Percentiles rank a stretch among this genome's conserved stretches.
Conservation (phyloP, 2,329 filamentous ascomycete genomes). For the Myriosclerotinia duriaeana region DNA sequence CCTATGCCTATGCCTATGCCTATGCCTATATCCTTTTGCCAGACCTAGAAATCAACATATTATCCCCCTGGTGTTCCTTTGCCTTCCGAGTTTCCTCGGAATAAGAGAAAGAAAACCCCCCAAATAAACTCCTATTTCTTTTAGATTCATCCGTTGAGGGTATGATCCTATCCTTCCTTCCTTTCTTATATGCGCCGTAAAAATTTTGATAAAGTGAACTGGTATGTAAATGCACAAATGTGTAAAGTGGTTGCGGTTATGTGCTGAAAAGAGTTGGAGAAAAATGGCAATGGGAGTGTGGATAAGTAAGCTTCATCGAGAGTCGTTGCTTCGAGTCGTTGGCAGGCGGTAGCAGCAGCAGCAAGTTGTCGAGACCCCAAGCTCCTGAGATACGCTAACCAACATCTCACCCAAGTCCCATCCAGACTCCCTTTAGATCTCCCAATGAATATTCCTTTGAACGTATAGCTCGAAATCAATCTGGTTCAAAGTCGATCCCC, state of each 20-base stretch:
- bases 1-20: too few species aligned
- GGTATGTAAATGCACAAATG: neutral
- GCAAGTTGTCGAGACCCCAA: neutral
- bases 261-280: neutral
- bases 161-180: neutral
- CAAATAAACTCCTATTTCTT: neutral
- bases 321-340: neutral
- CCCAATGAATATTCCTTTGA: neutral
- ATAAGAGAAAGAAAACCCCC: neutral
- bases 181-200: neutral
- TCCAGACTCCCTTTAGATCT: neutral
- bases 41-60: too few species aligned
- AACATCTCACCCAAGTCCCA: neutral
- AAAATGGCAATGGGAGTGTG: neutral
- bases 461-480: neutral
- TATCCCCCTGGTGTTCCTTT: too few species aligned
- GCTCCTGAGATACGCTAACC: neutral
- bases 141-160: neutral
- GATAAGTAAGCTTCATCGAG: too few species aligned
- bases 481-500: neutral
- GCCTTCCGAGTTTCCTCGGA: neutral
- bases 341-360: neutral
- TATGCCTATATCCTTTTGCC: too few species aligned
- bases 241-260: neutral
- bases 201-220: too few species aligned